phyloP scores from a whole-genome alignment of 345 rosid species.

The Lenwebbia sp. region DNA sequence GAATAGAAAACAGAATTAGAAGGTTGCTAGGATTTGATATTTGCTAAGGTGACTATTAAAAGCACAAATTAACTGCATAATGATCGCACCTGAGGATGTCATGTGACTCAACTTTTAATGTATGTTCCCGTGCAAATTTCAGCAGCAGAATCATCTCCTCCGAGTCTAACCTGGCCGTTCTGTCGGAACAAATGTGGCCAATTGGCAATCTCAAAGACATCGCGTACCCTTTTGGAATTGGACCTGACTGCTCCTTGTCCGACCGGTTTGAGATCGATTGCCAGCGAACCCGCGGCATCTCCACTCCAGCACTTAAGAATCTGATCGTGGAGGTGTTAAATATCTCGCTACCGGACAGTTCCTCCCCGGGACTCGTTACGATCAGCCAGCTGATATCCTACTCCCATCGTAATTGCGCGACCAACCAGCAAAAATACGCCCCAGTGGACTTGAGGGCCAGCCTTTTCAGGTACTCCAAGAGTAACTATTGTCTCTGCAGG shows the following conservation, averaged over 20 bases:
- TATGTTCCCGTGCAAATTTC: no score
- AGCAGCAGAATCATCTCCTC: neutral
- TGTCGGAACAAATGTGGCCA: neutral
- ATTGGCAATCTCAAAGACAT: neutral
- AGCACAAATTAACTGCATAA: no score
- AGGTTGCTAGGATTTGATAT: no score
- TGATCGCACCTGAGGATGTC: no score
- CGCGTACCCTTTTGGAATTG: neutral
- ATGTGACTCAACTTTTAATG: no score
- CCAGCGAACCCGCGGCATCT: neutral
- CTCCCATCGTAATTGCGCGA: neutral
- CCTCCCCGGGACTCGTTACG: neutral
- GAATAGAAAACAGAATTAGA: no score
- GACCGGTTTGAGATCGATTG: neutral
- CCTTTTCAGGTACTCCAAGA: neutral
- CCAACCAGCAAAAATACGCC: neutral
- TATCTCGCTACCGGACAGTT: neutral
- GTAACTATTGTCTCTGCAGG: neutral
- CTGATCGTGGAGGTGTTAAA: neutral
- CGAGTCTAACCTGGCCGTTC: neutral
- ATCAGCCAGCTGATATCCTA: neutral
- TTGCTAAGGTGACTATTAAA: no score
- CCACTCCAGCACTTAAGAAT: neutral
- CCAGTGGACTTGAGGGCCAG: neutral
- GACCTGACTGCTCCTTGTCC: neutral